These are phyloP conservation scores for Euphrasia confusa DNA, from an alignment of 257 asterid genomes.

Conservation along the genomic window DNA sequence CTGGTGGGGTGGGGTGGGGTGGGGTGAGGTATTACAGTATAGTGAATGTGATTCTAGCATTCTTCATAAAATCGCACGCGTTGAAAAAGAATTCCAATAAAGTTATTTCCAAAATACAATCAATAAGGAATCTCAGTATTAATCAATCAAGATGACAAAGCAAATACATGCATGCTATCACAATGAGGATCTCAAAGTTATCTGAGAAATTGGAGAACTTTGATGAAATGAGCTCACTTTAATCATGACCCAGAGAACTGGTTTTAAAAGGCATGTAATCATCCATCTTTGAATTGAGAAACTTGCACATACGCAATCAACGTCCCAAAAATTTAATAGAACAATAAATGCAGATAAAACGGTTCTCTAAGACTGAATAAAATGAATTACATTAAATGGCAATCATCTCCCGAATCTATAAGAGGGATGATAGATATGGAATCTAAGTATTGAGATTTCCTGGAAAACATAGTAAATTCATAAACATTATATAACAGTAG, in stretches of 20 bases:
- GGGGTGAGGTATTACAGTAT: background rate
- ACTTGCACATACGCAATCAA: background rate
- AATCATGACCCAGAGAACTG: slow-evolving; percentile 1
- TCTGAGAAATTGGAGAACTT: slow-evolving; percentile 16
- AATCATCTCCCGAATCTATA: background rate
- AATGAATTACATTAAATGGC: background rate
- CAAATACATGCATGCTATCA: slow-evolving; percentile 10
- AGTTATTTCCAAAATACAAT: background rate
- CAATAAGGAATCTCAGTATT: background rate
- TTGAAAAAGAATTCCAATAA: background rate
- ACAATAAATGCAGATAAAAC: background rate
- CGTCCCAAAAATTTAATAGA: background rate
- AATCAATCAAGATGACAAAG: slow-evolving; percentile 10
- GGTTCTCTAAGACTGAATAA: background rate
- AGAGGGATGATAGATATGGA: slow-evolving; percentile 2
- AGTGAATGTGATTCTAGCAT: slow-evolving; percentile 8
- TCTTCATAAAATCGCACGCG: slow-evolving; percentile 9
- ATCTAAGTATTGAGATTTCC: too few species aligned
- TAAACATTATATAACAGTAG: background rate
- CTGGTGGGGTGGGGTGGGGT: background rate
- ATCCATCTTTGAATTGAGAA: slow-evolving; percentile 10
- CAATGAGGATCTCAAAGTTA: background rate
- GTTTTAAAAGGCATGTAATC: background rate
- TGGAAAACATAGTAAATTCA: slow-evolving; percentile 1
- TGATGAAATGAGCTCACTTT: slow-evolving; percentile 12